Base-by-base conservation (phyloP, 140 eudicot species). In the Stevia rebaudiana region DNA sequence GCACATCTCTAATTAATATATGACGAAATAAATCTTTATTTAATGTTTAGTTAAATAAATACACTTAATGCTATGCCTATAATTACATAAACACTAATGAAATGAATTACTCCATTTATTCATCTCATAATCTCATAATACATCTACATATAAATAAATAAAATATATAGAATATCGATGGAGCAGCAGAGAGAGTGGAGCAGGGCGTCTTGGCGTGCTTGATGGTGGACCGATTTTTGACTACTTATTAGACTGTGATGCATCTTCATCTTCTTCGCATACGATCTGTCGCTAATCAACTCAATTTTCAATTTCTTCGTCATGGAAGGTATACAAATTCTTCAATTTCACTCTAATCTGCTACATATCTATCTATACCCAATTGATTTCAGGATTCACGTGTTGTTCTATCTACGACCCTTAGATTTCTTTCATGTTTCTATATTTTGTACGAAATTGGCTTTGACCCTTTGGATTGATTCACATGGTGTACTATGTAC, bases 311-410 rank as follows among this genome's bases (percentile, higher is more conserved):
- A 53, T 46, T 65, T 48, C 44, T 55, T 56, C 68, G 73, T 24
- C 43, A 74, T 74, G 78, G 78, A 74, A 65, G 78, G 78, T 74
- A 65, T 12, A 16, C 72, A 57, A 57, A 40, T 55, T 55, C 8
- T 23, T 22, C 48, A 17, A 19, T 33, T 54, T 23, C 47, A 39
- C 62, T 71, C 23, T 11, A 23, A 31, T 15, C 3, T 8, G 22
- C 16, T 28, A 4, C 33, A 28, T 28, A 28, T 28, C 4, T 33
- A 28, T 44, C 46, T 15, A 57, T 12, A 19, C 56, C 63, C 15
- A 60, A 53, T 61, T 52, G 48, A 62, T 69, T 71, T 71, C 31
- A 1, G n/a, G 54, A 68, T 39, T 53, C 44, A 51, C 37, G 12
- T 24, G 4, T 8, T 18, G 0, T 23, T 11, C 39, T 16, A 40